phyloP scores from a whole-genome alignment of 2,329 filamentous ascomycete species.

The Madurella mycetomatis region DNA sequence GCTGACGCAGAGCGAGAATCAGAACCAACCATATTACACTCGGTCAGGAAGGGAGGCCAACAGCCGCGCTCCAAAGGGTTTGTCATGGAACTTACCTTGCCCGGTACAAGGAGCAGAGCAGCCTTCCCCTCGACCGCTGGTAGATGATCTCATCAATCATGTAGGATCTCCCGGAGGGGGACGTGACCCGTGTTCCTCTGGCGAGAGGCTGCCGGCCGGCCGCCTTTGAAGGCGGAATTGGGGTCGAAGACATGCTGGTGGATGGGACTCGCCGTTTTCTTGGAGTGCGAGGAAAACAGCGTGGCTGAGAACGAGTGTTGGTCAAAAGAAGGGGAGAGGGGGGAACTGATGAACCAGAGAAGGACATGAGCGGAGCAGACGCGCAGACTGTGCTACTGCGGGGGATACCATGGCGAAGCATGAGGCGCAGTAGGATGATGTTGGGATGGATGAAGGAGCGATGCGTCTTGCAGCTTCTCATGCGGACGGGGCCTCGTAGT shows the following conservation, averaged over 20 bases:
- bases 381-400: background rate
- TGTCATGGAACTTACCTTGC: background rate
- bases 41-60: background rate
- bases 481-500: too few relatives aligned
- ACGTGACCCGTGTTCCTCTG: slow-evolving; percentile 1
- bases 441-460: background rate
- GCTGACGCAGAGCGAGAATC: background rate
- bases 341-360: background rate
- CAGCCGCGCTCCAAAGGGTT: background rate
- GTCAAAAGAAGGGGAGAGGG: background rate
- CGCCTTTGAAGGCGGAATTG: background rate
- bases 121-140: slow-evolving; percentile 1
- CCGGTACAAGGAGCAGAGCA: slow-evolving; percentile 7
- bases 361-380: background rate
- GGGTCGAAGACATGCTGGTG: background rate
- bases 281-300: slow-evolving; percentile 1
- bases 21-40: background rate
- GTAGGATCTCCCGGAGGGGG: slow-evolving; percentile 3
- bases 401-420: background rate
- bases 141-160: slow-evolving; percentile 6
- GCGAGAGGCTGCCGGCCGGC: slow-evolving; percentile 5
- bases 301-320: background rate
- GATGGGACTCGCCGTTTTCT: background rate
- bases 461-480: too few relatives aligned
- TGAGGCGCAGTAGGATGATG: background rate